Evolutionary conservation across 805 yeast species (phyloP), one percentile per base, ranked within the genome.

Genomic region (Pichia gijzeniarum): DNA sequence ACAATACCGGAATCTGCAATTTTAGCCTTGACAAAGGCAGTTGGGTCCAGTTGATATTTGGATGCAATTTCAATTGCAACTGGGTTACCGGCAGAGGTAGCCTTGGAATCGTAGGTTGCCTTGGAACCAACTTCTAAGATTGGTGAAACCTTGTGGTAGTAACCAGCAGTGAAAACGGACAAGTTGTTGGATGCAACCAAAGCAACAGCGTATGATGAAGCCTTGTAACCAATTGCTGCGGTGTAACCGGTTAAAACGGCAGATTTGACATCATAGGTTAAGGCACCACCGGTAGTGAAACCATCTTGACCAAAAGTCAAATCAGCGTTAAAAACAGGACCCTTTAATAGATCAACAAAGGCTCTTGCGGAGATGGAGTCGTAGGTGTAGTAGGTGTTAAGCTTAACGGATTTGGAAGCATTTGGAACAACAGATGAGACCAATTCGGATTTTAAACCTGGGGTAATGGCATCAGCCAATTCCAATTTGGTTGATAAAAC

Each of bases 61-160:
- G 96, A 80, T 60, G 96, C 98, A 55, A 90, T 85, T 78, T 93
- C 99, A 62, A 93, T 81, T 63, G 84, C 87, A 60, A 90, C 96
- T 63, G 80, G 82, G 68, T 82, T 76, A 59, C 78, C 72, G 67
- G 85, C 77, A 57, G 89, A 79, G 41, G 84, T 68, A 39, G 79
- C 66, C 69, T 79, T 77, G 53, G 95, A 81, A 74, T 89, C 96
- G 81, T 91, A 87, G 56, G 93, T 82, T 62, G 96, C 96, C 78
- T 86, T 90, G 63, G 97, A 95, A 75, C 97, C 99, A 61, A 89
- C 95, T 79, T 93, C 96, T 59, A 91, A 87, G 59, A 74, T 70
- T 56, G 95, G 86, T 60, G 89, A 79, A 53, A 93, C 95, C 71
- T 79, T 85, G 83, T 93, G 97, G 88, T 81, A 93, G 82, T 90